These are phyloP conservation scores for Penicillium canariense DNA, from an alignment of 495 filamentous ascomycete species.

Conservation along the genomic window DNA sequence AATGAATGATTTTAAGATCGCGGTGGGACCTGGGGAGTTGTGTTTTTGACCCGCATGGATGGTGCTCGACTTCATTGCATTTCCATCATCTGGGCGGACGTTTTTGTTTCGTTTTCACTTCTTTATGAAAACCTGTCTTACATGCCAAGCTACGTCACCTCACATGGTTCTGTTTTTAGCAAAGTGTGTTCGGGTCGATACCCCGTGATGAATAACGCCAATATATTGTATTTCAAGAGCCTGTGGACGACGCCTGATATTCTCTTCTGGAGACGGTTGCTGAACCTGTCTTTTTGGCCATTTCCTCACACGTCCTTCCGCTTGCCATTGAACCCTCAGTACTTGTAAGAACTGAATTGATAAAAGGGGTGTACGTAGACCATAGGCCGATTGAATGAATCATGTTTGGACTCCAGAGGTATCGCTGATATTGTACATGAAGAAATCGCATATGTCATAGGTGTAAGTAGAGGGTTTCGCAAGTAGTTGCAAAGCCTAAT, in stretches of 20 bases:
- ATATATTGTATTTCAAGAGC: not conserved
- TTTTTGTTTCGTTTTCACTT: not conserved
- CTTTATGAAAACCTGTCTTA: not conserved
- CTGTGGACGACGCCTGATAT: no score
- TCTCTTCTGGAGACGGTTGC: no score
- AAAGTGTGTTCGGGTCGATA: slow-evolving; percentile 28
- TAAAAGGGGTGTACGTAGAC: not conserved
- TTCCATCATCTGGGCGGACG: not conserved
- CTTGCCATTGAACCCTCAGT: no score
- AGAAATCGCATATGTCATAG: slow-evolving; percentile 16
- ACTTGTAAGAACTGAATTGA: no score
- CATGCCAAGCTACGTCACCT: slow-evolving; percentile 11
- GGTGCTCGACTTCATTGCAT: not conserved
- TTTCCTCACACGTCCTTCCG: no score
- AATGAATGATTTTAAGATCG: slow-evolving; percentile 6
- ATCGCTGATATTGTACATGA: slow-evolving; percentile 42
- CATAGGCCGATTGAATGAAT: not conserved
- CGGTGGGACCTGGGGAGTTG: not conserved
- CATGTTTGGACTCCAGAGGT: slow-evolving; percentile 27
- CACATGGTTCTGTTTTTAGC: slow-evolving; percentile 29
- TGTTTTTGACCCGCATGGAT: not conserved
- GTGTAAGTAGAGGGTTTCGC: not conserved
- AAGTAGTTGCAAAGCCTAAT: slow-evolving; percentile 27
- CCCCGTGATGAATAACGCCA: slow-evolving; percentile 18
- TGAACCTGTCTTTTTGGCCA: no score